Base-by-base conservation (phyloP, 2,329 filamentous ascomycete species). In the Fusarium poae region DNA sequence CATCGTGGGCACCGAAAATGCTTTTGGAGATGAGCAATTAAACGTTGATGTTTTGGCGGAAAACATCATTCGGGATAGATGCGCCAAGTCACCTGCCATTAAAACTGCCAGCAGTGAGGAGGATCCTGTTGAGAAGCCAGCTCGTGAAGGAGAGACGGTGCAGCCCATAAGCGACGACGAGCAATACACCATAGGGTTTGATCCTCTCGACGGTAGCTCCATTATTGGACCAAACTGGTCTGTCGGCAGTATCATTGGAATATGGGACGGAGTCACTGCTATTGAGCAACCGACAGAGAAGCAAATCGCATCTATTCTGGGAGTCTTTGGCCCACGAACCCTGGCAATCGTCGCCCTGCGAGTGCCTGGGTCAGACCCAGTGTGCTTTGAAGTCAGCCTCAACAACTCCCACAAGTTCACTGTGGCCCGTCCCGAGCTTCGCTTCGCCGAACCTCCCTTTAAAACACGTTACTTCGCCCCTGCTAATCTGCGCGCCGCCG, bases 161-260 rank as follows among this genome's bases (percentile, higher is more conserved):
- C 23, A 59, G 4, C 32, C 53, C 10, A 20, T 51, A 16, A 30
- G 15, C 20, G 49, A 53, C 12, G 23, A 29, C 9, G 84, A 88
- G 68, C 72, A 78, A 29, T 90, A 90, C 76, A 84, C 87, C 0
- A 77, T 89, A 11, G 87, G 86, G 0, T 90, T 90, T 68, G 88
- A 90, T 68, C 88, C 88, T 0, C 82, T 90, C 0, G 88, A 90
- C 68, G 88, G 88, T 13, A 88, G 85, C 75, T 89, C 85, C 65
- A 88, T 88, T 70, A 86, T 88, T 43, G 84, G 80, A 1, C 81
- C 86, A 2, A 88, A 88, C 72, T 88, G 85, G 85, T 81, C 84
- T 1, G 86, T 88, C 11, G 86, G 86, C 23, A 83, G 86, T 46
- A 90, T 90, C 62, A 77, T 89, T 18, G 87, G 88, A 10, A 77